A percentile compares a stretch with the other conserved stretches of the same genome.
These are phyloP conservation scores for Stereocaulon alpinum DNA, from an alignment of 495 filamentous ascomycete genomes.

Conservation along the genomic window DNA sequence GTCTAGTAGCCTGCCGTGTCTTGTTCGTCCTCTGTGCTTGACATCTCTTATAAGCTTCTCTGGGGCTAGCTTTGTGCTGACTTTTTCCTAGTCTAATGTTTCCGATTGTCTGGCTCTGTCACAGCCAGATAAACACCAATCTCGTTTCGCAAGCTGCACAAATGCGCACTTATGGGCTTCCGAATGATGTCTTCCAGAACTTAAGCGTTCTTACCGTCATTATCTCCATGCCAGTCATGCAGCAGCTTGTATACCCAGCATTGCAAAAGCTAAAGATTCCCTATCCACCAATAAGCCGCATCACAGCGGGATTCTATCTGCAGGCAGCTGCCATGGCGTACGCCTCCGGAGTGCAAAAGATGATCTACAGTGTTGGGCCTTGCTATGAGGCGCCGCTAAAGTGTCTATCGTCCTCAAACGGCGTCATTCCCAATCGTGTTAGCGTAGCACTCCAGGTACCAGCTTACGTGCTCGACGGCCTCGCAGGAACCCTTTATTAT, in stretches of 20 bases:
- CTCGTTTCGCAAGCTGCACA: conserved; percentile 45
- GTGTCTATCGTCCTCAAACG: conserved; percentile 25
- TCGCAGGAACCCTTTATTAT: conserved; percentile 57
- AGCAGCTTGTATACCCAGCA: conserved; percentile 36
- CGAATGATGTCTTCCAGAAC: conserved; percentile 39
- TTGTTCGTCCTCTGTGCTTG: conserved; percentile 9
- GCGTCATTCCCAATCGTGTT: conserved; percentile 34
- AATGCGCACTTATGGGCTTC: conserved; percentile 37
- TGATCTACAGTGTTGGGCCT: conserved; percentile 30
- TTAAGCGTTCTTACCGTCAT: conserved; percentile 34
- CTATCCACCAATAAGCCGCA: conserved; percentile 42
- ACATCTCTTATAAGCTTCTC: conserved; percentile 22
- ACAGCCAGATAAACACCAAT: conserved; percentile 35
- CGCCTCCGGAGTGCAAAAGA: conserved; percentile 36
- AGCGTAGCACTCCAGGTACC: conserved; percentile 47
- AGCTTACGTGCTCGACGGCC: conserved; percentile 50
- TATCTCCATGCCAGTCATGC: conserved; percentile 38
- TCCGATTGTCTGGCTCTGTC: conserved; percentile 26
- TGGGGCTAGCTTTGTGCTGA: not conserved
- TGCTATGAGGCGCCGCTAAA: conserved; percentile 41
- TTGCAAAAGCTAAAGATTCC: conserved; percentile 30
- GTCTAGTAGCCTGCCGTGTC: conserved; percentile 29
- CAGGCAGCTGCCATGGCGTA: conserved; percentile 38
- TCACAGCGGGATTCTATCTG: conserved; percentile 39
- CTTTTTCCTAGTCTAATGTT: conserved; percentile 18